Base-by-base conservation (phyloP, 352 stramenopile species). In the Phytophthora tentaculata region DNA sequence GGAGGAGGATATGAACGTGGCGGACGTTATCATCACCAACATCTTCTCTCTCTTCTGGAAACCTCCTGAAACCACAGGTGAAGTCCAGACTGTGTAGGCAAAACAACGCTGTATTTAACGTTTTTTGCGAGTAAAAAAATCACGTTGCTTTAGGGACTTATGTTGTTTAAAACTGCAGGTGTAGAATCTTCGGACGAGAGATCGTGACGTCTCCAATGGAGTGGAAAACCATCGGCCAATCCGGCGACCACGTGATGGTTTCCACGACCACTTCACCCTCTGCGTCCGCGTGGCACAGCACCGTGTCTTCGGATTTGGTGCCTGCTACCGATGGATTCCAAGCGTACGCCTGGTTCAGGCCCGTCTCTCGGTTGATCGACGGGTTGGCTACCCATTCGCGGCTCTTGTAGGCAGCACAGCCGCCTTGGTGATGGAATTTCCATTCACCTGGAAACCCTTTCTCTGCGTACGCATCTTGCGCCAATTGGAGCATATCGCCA, bases 11-110 rank as follows among this genome's bases (percentile, higher is more conserved):
- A 78, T 81, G 47, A 82, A 82, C 26, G 69, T 94, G 16, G 86
- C 88, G 5, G 88, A 96, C 66, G 77, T 85, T 24, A 92, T 96
- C 62, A 92, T 96, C 74, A 91, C 84, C 17, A 91, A 89, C 63
- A 63, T 96, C 5, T 96, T 96, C 65, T 92, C 88, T 16, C 73
- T 96, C 10, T 92, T 94, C 41, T 96, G 88, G 88, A 83, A 80
- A 20, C 58, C 84, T 8, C 81, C 83, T 0, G 73, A 87, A 20
- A 57, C 59, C 2, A 67, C 65, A 14, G 54, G 60, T 20, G 76
- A 76, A 24, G 64, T 81, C 7, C 68, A 86, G 14, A 86, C 76
- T n/a, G 74, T 86, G 32, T 86, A 77, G 37, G 23, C 22, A 47
- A 16, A n/a, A 56, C 55, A 43, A 24, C 61, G 55, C 22, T 29